Base-by-base conservation (phyloP, 768 basidiomycete species). In the Nidula microcarpa region DNA sequence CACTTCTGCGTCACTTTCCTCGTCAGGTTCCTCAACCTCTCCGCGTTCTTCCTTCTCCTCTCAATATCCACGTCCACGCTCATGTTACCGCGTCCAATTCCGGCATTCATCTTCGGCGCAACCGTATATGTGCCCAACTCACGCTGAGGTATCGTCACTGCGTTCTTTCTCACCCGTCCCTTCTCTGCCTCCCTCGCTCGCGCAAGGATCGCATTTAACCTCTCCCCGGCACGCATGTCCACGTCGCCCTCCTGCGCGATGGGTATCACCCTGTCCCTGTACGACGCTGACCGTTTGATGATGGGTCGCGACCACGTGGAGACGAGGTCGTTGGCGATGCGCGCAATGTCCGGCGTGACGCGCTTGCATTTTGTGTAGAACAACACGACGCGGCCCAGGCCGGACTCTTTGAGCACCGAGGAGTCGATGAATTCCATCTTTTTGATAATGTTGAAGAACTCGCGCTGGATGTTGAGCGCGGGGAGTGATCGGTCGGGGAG, bases 321-420 rank as follows among this genome's bases (percentile, higher is more conserved):
- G 39, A 98, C 85, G 54, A 99, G 88, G 47, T 88, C 84, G 56
- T 87, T 81, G 8, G 96, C 95, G 43, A 84, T 82, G 50, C 91
- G 85, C n/a, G 76, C 70, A 52, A 99, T 87, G 50, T 88, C 85
- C 0, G 89, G 79, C 4, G 87, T 87, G 46, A 94, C 93, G 44
- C 93, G 88, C 67, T 89, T 92, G 77, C 89, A 91, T 65, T 94
- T 94, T 18, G 94, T 96, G 77, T 99, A 99, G 72, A 98, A 98
- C 32, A 96, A 74, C 37, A 98, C 77, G 60, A 98, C 80, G 53
- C 87, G 87, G 13, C 97, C 97, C 4, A 99, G 78, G 0, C 86
- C 85, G 1, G 91, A 91, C 65, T 96, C 92, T 66, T 95, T 96
- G 60, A 99, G 86, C 5, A 91, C 91, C 16, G 84, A 70, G 33